These are phyloP conservation scores for Asterella californica DNA, from an alignment of 225 moss, liverwort and hornwort species.

Conservation along the genomic window DNA sequence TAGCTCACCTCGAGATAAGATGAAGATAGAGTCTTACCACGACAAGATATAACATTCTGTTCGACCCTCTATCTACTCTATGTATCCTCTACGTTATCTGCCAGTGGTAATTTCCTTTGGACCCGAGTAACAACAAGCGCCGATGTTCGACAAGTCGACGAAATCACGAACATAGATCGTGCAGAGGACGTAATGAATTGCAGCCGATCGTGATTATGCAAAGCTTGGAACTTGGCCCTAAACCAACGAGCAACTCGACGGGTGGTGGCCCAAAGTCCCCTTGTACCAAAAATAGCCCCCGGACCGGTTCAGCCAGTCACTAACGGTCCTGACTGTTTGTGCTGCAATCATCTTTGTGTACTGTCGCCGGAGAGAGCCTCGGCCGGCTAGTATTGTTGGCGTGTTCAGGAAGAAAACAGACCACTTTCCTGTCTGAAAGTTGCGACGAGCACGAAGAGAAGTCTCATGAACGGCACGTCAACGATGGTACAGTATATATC, in stretches of 20 bases:
- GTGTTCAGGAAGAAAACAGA: not conserved
- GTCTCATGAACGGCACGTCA: conserved; percentile 8
- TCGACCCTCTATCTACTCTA: too few relatives aligned
- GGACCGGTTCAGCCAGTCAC: not conserved
- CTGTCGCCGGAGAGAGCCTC: not conserved
- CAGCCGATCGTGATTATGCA: not conserved
- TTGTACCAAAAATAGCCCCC: not conserved
- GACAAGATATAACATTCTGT: too few relatives aligned
- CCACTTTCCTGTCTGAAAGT: not conserved
- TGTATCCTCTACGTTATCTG: too few relatives aligned
- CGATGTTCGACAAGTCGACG: too few relatives aligned
- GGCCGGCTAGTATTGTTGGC: not conserved
- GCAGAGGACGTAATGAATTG: not conserved
- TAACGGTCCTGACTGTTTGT: not conserved
- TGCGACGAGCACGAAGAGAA: not conserved
- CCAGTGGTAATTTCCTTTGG: too few relatives aligned
- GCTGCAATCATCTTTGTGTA: not conserved
- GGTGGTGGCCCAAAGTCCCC: not conserved
- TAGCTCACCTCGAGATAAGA: too few relatives aligned
- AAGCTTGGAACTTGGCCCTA: not conserved
- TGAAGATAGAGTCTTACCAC: too few relatives aligned
- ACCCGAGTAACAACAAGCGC: too few relatives aligned
- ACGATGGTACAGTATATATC: not conserved
- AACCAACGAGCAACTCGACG: not conserved
- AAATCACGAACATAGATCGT: too few relatives aligned